Conservation (phyloP, 495 filamentous ascomycete genomes). For the Neohortaea acidophila region DNA sequence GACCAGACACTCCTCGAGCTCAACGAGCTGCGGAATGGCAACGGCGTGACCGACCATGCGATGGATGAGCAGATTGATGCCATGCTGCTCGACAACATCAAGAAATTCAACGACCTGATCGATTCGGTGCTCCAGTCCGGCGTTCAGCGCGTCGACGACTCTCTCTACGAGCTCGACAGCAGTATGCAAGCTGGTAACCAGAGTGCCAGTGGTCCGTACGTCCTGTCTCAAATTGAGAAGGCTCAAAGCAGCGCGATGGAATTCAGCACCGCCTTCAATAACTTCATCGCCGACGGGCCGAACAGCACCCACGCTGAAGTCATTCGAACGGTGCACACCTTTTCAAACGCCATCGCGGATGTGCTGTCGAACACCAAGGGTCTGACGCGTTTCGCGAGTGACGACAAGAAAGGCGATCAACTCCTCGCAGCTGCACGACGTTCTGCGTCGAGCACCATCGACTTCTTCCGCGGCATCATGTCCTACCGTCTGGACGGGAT, state of each 20-base stretch:
- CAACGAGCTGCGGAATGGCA: conserved; percentile 53
- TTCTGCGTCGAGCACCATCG: conserved; percentile 75
- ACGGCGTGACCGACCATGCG: conserved; percentile 64
- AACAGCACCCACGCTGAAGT: conserved; percentile 82
- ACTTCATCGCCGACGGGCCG: conserved; percentile 91
- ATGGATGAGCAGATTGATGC: conserved; percentile 84
- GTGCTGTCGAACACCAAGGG: conserved; percentile 94
- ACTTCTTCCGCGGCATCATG: conserved; percentile 87
- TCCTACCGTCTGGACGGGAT: conserved; percentile 86
- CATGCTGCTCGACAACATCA: conserved; percentile 65
- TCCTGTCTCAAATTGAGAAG: conserved; percentile 93
- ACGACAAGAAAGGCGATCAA: conserved; percentile 83
- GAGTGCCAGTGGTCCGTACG: conserved; percentile 89
- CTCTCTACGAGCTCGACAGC: conserved; percentile 91
- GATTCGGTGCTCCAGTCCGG: conserved; percentile 90
- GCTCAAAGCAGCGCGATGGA: conserved; percentile 87
- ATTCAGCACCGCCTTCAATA: conserved; percentile 94
- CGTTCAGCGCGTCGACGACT: conserved; percentile 89
- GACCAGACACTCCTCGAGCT: conserved; percentile 85
- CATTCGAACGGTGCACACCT: conserved; percentile 81
- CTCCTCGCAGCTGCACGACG: conserved; percentile 66
- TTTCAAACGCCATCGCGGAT: conserved; percentile 79
- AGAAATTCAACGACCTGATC: conserved; percentile 93
- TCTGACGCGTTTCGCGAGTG: conserved; percentile 80
- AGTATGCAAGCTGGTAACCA: conserved; percentile 97